These are phyloP conservation scores for Trichocladium antarcticum DNA, from an alignment of 495 filamentous ascomycete species.

Conservation along the genomic window DNA sequence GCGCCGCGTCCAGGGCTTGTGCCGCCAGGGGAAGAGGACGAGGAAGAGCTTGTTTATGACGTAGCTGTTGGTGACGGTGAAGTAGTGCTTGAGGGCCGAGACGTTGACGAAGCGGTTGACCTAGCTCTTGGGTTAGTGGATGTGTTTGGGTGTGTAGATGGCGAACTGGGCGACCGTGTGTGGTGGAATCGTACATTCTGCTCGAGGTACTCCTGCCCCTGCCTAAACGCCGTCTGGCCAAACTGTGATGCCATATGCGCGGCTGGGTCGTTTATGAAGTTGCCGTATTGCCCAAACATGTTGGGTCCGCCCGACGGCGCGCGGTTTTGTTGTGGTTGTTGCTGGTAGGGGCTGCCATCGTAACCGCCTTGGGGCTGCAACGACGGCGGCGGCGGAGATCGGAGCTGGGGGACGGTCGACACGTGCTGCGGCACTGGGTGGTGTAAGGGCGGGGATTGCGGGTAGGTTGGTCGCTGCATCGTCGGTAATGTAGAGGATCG, in stretches of 20 bases:
- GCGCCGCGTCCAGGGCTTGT: slow-evolving; percentile 87
- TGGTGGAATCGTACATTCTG: slow-evolving; percentile 56
- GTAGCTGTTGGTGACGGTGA: slow-evolving; percentile 90
- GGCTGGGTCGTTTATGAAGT: slow-evolving; percentile 92
- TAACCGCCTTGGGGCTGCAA: slow-evolving; percentile 57
- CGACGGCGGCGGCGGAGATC: slow-evolving; percentile 80
- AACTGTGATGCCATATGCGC: slow-evolving; percentile 93
- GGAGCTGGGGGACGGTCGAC: slow-evolving; percentile 95
- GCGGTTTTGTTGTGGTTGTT: slow-evolving; percentile 40
- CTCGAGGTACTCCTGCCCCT: slow-evolving; percentile 86
- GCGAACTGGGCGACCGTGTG: neutral
- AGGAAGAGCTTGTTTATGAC: slow-evolving; percentile 74
- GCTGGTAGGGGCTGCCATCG: slow-evolving; percentile 71
- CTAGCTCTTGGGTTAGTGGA: slow-evolving; percentile 34
- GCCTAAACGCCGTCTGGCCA: slow-evolving; percentile 77
- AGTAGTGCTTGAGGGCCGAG: slow-evolving; percentile 89
- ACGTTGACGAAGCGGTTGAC: slow-evolving; percentile 90
- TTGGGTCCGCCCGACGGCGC: slow-evolving; percentile 38
- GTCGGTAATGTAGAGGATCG: slow-evolving; percentile 8
- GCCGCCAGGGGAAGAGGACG: slow-evolving; percentile 93
- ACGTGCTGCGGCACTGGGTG: slow-evolving; percentile 98
- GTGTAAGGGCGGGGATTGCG: slow-evolving; percentile 89
- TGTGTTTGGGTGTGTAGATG: neutral
- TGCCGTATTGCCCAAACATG: slow-evolving; percentile 61
- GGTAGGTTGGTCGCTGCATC: slow-evolving; percentile 80